Conservation (phyloP, 495 filamentous ascomycete genomes). For the Corynascus novoguineensis region DNA sequence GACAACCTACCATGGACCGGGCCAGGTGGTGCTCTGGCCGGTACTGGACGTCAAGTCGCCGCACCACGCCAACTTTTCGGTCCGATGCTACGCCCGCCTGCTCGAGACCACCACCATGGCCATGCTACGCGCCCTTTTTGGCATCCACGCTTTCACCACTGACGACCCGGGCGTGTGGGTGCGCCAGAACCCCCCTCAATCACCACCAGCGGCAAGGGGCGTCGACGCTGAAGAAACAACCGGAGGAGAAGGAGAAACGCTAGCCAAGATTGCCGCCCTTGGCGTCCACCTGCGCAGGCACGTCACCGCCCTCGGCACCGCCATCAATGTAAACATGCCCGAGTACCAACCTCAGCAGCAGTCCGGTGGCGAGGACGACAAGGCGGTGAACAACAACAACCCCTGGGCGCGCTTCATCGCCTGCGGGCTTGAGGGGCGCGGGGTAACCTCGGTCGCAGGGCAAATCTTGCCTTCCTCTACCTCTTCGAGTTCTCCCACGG, state of each 20-base stretch:
- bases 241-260: not conserved
- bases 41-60: slow-evolving; percentile 62
- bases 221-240: not conserved
- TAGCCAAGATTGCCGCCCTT: slow-evolving; percentile 77
- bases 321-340: slow-evolving; percentile 68
- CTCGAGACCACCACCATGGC: slow-evolving; percentile 72
- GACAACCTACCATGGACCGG: slow-evolving; percentile 92
- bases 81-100: slow-evolving; percentile 63
- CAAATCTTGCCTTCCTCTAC: too few species aligned
- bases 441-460: slow-evolving; percentile 60
- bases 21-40: slow-evolving; percentile 86
- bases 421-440: slow-evolving; percentile 76
- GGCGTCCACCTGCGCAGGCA: slow-evolving; percentile 83
- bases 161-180: slow-evolving; percentile 88
- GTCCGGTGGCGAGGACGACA: not conserved
- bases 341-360: not conserved
- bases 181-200: too few species aligned
- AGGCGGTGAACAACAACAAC: slow-evolving; percentile 27
- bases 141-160: slow-evolving; percentile 56
- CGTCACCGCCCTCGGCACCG: slow-evolving; percentile 81
- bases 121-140: slow-evolving; percentile 46
- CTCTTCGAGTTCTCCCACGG: too few species aligned
- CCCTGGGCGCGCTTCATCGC: slow-evolving; percentile 65
- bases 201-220: too few species aligned
- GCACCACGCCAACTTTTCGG: slow-evolving; percentile 35